Base-by-base conservation (phyloP, 2,329 filamentous ascomycete genomes). In the Fusarium sp. region DNA sequence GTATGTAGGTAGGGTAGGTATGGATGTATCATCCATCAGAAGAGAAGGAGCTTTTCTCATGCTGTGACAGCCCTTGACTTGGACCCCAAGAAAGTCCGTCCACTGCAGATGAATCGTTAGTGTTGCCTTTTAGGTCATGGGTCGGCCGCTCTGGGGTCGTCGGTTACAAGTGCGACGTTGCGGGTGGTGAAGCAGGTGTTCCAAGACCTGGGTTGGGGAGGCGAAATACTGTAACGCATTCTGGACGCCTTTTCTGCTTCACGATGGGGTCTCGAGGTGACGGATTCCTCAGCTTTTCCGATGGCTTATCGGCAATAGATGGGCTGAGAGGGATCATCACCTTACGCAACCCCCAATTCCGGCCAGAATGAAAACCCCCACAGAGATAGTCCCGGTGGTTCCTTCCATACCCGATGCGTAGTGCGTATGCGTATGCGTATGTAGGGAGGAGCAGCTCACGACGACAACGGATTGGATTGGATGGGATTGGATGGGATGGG, bases 41-140 rank as follows among this genome's bases (percentile, higher is more conserved):
- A 33, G 16, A 65, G 65, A 40, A 63, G 44, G 49, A 58, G 50
- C 31, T 14, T 38, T 49, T 36, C 20, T 49, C 38, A 46, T 57
- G 51, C 50, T 29, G 64, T 58, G 29, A 31, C 29, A 31, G 29
- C 70, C 50, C 56, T 68, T 62, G 61, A 68, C 40, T 16, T 61
- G 38, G 38, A 25, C 65, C 65, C 65, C 62, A 57, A 71, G 62
- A 71, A 69, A 67, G 58, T 71, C 69, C 69, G 69, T 67, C 69
- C 65, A 69, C 56, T 71, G 23, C 58, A 56, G 16, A 25, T n/a
- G 50, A 34, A 53, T 60, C 54, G 38, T 44, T 49, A 57, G 64
- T 67, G 59, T 36, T 27, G 18, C 18, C 29, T 31, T 29, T n/a
- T 25, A 33, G 50, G 50, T 31, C 65, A 60, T 57, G 64, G 65